Percentiles rank a stretch among this genome's conserved stretches.
Conservation (phyloP, 2,329 filamentous ascomycete species). For the Fusarium udum region DNA sequence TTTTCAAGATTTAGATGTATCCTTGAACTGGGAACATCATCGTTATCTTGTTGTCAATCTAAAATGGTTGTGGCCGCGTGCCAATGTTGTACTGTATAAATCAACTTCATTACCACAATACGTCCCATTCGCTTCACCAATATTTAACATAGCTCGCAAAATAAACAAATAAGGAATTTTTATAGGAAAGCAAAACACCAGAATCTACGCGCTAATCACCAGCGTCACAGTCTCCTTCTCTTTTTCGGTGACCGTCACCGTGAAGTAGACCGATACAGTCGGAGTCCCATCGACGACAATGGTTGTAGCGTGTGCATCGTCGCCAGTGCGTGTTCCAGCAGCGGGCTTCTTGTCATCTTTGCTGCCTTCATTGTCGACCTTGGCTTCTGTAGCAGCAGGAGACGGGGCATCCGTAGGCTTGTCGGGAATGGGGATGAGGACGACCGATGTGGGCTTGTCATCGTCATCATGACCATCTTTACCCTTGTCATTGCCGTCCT, state of each 20-base stretch:
- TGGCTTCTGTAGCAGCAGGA: conserved; percentile 29
- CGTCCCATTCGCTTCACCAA: not conserved
- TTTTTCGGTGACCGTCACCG: conserved; percentile 51
- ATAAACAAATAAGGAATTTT: not conserved
- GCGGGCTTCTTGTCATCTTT: conserved; percentile 17
- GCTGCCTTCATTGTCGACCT: not conserved
- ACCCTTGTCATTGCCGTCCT: not conserved
- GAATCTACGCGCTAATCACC: conserved; percentile 41
- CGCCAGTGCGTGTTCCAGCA: conserved; percentile 17
- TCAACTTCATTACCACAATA: conserved; percentile 38
- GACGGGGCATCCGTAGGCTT: conserved; percentile 16
- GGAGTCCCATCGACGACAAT: conserved; percentile 46
- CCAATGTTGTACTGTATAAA: not conserved
- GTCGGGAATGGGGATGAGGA: conserved; percentile 44
- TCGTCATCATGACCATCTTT: not conserved
- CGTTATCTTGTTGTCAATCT: not conserved
- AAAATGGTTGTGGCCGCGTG: not conserved
- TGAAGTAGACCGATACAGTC: conserved; percentile 50
- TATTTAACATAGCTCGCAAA: not conserved
- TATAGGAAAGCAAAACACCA: not conserved
- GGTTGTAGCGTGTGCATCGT: conserved; percentile 30
- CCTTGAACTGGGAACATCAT: not conserved
- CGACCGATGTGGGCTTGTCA: conserved; percentile 37
- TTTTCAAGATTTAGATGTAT: not conserved
- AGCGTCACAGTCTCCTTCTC: conserved; percentile 47